Conservation (phyloP, 2,329 filamentous ascomycete species). For the Lasiodiplodia sp. region DNA sequence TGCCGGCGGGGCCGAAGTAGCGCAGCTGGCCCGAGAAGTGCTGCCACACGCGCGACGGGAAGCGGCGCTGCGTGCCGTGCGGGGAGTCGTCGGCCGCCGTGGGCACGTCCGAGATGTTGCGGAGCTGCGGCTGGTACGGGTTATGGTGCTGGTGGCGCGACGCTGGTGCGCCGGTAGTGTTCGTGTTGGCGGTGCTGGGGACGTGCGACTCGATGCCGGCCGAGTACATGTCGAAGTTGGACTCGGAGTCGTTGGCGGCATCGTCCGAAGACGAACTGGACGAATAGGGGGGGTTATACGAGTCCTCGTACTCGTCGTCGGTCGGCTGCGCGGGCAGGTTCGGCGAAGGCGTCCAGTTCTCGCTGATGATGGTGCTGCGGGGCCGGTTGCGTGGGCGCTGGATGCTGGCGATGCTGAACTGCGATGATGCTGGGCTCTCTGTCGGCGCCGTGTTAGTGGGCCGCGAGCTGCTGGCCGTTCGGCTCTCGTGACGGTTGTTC, state of each 20-base stretch:
- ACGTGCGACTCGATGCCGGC: slow-evolving; percentile 22
- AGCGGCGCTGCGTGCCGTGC: background rate
- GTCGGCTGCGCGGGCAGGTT: background rate
- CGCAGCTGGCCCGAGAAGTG: background rate
- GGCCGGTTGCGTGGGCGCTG: slow-evolving; percentile 28
- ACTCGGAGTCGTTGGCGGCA: background rate
- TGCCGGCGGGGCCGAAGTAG: background rate
- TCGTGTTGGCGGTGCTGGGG: slow-evolving; percentile 19
- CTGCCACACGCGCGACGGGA: background rate
- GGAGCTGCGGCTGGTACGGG: background rate
- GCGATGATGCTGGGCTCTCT: slow-evolving; percentile 23
- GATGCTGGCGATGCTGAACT: slow-evolving; percentile 27
- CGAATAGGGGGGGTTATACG: background rate
- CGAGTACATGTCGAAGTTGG: slow-evolving; percentile 7
- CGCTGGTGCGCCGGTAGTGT: background rate
- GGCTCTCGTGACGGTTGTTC: background rate
- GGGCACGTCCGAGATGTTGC: slow-evolving; percentile 9
- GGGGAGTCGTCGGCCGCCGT: slow-evolving; percentile 1
- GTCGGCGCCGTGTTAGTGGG: slow-evolving; percentile 24
- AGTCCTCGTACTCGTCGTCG: background rate
- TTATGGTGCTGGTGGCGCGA: background rate
- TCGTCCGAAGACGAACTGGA: background rate
- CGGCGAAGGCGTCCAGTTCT: slow-evolving; percentile 9
- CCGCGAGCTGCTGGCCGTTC: slow-evolving; percentile 10
- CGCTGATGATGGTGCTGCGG: slow-evolving; percentile 28